phyloP scores from a whole-genome alignment of 805 yeast species.

The Hanseniaspora guilliermondii region DNA sequence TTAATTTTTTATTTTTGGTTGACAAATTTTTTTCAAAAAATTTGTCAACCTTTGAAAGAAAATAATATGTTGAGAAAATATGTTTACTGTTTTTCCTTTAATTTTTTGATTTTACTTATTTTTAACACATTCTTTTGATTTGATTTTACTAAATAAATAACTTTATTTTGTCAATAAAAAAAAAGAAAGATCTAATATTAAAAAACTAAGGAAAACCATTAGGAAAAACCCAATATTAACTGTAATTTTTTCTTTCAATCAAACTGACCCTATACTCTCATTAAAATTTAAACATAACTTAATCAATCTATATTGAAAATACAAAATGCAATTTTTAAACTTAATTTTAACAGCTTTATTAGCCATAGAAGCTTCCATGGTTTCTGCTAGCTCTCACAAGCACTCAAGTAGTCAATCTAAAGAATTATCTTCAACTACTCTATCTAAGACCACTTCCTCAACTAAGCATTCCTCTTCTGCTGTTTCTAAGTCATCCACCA shows the following conservation, averaged over 20 bases:
- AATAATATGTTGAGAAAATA: too few relatives aligned
- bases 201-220: not conserved
- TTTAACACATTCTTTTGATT: not conserved
- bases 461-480: conserved; percentile 16
- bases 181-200: not conserved
- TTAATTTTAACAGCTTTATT: conserved; percentile 9
- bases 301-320: not conserved
- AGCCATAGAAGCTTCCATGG: conserved; percentile 7
- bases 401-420: conserved; percentile 21
- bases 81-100: too few relatives aligned
- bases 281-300: not conserved
- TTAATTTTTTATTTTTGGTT: not conserved
- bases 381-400: conserved; percentile 24
- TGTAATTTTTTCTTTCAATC: conserved; percentile 6
- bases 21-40: too few relatives aligned
- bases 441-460: conserved; percentile 19
- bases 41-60: too few relatives aligned
- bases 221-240: not conserved
- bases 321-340: conserved; percentile 12
- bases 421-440: conserved; percentile 19
- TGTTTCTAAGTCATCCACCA: conserved; percentile 25
- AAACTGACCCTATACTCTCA: conserved; percentile 14
- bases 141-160: too few relatives aligned
- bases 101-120: not conserved
- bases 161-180: not conserved